phyloP scores from a whole-genome alignment of 1,284 basidiomycete species.

The Rhodotorula sp. region DNA sequence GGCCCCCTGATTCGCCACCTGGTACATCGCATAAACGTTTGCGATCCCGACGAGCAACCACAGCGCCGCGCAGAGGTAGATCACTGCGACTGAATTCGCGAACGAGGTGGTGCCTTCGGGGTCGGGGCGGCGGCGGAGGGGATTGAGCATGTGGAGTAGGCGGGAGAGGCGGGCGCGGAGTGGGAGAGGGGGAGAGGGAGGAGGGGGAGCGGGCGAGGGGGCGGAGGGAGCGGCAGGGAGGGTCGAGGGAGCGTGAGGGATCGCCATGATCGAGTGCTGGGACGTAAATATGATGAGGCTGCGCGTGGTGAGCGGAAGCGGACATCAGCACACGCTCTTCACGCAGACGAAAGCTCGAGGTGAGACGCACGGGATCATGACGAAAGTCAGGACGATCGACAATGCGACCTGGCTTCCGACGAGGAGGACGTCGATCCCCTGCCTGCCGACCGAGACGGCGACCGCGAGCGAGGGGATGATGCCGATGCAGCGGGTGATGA shows the following conservation, averaged over 20 bases:
- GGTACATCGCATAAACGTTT: constrained; percentile 36
- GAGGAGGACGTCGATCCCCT: constrained; percentile 76
- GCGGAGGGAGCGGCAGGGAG: constrained; percentile 2
- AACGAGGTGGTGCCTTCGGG: constrained; percentile 32
- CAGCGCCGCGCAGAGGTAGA: constrained; percentile 27
- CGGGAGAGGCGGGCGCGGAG: background rate
- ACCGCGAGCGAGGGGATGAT: constrained; percentile 84
- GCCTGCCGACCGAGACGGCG: constrained; percentile 68
- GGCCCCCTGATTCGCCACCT: constrained; percentile 9
- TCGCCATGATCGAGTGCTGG: constrained; percentile 36
- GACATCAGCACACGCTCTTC: background rate
- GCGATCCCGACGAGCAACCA: constrained; percentile 28
- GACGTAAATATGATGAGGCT: constrained; percentile 44
- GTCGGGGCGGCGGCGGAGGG: constrained; percentile 25
- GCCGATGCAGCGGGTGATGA: constrained; percentile 78
- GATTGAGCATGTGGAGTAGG: constrained; percentile 25
- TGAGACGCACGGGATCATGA: background rate
- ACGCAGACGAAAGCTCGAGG: too few relatives aligned
- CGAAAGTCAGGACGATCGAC: constrained; percentile 82
- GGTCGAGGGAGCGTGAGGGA: constrained; percentile 13
- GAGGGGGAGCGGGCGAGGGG: background rate
- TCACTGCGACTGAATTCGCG: constrained; percentile 36
- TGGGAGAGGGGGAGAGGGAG: too few relatives aligned
- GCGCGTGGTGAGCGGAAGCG: background rate
- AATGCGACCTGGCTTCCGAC: constrained; percentile 78